A percentile compares a stretch with the other conserved stretches of the same genome.
phyloP scores from a whole-genome alignment of 164 flowering plant species.

The Litsea cubeba region DNA sequence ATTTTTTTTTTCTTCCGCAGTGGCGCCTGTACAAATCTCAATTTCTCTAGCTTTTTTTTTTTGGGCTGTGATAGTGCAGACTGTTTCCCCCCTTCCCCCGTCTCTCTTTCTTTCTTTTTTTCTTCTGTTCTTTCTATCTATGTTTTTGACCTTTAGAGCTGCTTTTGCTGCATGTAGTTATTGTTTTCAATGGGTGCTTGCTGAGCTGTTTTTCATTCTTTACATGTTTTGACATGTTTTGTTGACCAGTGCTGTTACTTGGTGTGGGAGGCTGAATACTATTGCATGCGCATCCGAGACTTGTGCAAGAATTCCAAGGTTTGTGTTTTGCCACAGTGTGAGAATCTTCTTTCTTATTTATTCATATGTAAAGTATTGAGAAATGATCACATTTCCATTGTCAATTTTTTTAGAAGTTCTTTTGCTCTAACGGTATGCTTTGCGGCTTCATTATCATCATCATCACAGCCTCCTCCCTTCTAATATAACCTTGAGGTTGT shows the following conservation, averaged over 20 bases:
- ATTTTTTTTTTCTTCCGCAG: no score
- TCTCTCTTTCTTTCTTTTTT: not conserved
- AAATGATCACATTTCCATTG: no score
- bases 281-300: conserved; percentile 99
- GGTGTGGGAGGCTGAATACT: conserved; percentile 93
- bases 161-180: not conserved
- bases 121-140: no score
- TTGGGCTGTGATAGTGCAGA: no score
- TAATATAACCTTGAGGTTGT: no score
- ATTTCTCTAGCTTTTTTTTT: no score
- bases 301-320: conserved; percentile 99
- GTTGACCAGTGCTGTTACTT: conserved; percentile 76
- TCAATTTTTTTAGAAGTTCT: no score
- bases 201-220: not conserved
- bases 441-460: not conserved
- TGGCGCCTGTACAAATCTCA: no score
- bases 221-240: conserved; percentile 10
- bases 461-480: not conserved
- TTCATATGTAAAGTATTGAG: not conserved
- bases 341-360: not conserved
- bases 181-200: not conserved
- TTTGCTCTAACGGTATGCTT: not conserved
- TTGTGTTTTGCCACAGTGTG: conserved; percentile 12
- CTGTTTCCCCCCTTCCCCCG: not conserved
- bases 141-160: not conserved